Percentiles rank a stretch among this genome's conserved stretches.
These are phyloP conservation scores for Colletotrichum eleusines DNA, from an alignment of 2,329 filamentous ascomycete genomes.

Conservation along the genomic window DNA sequence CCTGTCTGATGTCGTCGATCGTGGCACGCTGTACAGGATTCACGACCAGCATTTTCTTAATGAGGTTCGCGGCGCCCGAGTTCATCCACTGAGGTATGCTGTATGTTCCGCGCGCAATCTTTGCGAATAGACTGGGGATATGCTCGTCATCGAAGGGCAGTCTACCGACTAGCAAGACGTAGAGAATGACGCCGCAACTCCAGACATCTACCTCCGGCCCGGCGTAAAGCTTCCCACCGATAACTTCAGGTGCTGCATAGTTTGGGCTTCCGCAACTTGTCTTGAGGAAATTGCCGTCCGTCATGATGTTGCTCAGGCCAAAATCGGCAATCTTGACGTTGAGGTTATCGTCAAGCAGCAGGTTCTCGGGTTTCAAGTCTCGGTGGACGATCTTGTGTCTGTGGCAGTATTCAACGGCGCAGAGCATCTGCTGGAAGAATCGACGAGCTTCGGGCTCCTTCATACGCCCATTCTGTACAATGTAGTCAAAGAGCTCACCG, in stretches of 20 bases:
- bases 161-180: slow-evolving; percentile 82
- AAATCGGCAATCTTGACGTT: slow-evolving; percentile 99
- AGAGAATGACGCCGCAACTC: slow-evolving; percentile 94
- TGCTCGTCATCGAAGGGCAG: slow-evolving; percentile 98
- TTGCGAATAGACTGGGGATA: slow-evolving; percentile 96
- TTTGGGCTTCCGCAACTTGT: slow-evolving; percentile 98
- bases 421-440: slow-evolving; percentile 99
- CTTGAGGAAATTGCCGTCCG: slow-evolving; percentile 98
- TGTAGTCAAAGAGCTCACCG: slow-evolving; percentile 97
- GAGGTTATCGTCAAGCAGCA: slow-evolving; percentile 92
- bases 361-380: slow-evolving; percentile 96
- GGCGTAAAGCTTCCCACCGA: slow-evolving; percentile 96
- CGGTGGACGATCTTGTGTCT: slow-evolving; percentile 98
- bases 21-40: slow-evolving; percentile 95
- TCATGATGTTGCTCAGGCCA: slow-evolving; percentile 99
- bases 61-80: slow-evolving; percentile 82
- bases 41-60: slow-evolving; percentile 93
- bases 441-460: slow-evolving; percentile 92
- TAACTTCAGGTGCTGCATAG: slow-evolving; percentile 97
- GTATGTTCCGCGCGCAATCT: slow-evolving; percentile 95
- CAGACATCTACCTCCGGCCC: slow-evolving; percentile 98
- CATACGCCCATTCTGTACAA: slow-evolving; percentile 93
- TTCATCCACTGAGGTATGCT: slow-evolving; percentile 93
- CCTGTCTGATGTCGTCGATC: slow-evolving; percentile 90
- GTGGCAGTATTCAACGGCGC: slow-evolving; percentile 98